Evolutionary conservation across 1,139 yeast species (phyloP), one percentile per base, ranked within the genome.

Genomic region (Waltiozyma sp.): DNA sequence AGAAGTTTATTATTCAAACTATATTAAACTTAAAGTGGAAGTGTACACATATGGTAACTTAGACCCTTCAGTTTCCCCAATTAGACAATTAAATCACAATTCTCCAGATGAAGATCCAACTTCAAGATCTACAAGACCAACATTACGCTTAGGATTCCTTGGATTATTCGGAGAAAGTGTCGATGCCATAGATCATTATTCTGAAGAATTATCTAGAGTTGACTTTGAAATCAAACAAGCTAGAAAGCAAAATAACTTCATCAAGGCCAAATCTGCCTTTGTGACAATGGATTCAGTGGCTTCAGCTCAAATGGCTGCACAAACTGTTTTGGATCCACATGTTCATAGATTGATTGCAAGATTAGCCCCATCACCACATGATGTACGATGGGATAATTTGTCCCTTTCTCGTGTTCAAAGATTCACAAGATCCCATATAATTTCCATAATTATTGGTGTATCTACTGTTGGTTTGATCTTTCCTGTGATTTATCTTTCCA

Each of bases 261-360:
- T 88, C 0, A 80, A 88, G 26, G 70, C 84, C 0, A 79, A 86
- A 10, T 75, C 86, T 10, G 91, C 91, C 0, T 83, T 83, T 55
- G 74, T 83, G 7, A 83, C 91, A 1, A 81, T 83, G 91, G 87
- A 81, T 50, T 77, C 87, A 0, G 91, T 82, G 1, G 91, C 91
- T 0, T 77, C 84, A 40, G 91, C 91, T 0, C 93, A 83, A 60
- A 81, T 82, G 86, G 84, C 86, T 3, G 91, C 91, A 0, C 93
- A 83, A 56, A 83, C 91, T 0, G 84, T 83, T 0, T 61, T 83
- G 43, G 91, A 83, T 55, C 91, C 91, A 7, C 68, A 86, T 47
- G 88, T 80, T 10, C 79, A 81, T 56, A 80, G 77, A 51, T 65
- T 83, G 44, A 79, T 82, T 47, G 81, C 85, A 0, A 68, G 75